Conservation (phyloP, 352 stramenopile genomes). For the Pythium phragmitis region DNA sequence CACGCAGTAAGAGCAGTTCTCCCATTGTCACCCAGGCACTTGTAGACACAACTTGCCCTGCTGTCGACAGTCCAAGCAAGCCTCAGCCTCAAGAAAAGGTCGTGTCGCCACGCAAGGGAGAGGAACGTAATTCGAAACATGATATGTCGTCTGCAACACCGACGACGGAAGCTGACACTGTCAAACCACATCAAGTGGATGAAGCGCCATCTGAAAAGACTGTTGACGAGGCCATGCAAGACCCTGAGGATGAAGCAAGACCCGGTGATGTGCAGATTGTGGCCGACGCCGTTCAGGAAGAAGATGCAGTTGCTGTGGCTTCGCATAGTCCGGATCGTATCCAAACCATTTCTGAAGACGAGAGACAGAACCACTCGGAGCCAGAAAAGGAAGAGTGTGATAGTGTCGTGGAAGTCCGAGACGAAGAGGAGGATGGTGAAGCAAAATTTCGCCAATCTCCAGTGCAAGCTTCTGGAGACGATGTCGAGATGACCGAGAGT, state of each 20-base stretch:
- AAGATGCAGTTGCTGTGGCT: background rate
- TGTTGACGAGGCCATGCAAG: background rate
- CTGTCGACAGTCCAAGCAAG: background rate
- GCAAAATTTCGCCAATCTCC: background rate
- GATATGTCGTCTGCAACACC: background rate
- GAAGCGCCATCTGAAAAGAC: background rate
- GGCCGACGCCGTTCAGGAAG: background rate
- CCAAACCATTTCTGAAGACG: background rate
- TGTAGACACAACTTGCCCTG: background rate
- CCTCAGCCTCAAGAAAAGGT: background rate
- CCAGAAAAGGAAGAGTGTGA: slow-evolving; percentile 12
- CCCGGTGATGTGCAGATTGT: background rate
- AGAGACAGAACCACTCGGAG: slow-evolving; percentile 5
- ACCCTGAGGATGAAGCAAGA: background rate
- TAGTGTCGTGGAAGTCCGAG: background rate
- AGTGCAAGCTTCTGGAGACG: background rate
- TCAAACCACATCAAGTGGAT: background rate
- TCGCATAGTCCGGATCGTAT: background rate
- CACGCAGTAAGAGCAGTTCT: background rate
- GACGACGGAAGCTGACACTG: background rate
- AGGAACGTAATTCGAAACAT: background rate
- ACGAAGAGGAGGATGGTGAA: background rate
- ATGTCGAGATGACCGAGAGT: background rate
- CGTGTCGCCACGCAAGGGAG: background rate
- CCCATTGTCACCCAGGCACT: background rate